These are phyloP conservation scores for Chlorella vulgaris DNA, from an alignment of 139 green algal genomes.

Conservation along the genomic window DNA sequence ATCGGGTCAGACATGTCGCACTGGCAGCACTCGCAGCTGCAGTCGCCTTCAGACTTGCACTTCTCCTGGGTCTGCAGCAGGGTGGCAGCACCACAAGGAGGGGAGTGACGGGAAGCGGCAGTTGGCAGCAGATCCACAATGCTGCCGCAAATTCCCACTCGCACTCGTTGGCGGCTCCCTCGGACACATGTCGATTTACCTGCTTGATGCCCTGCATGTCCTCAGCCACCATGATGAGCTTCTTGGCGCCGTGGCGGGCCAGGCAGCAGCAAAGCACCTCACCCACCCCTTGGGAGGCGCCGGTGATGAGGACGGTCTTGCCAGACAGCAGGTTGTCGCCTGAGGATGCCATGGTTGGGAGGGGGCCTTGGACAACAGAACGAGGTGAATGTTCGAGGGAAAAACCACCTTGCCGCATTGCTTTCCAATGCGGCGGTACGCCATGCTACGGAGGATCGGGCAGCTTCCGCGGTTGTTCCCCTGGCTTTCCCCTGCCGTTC, in stretches of 20 bases:
- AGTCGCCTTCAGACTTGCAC: constrained; percentile 5
- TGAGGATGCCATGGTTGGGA: background rate
- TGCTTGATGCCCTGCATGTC: no score
- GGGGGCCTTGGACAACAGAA: background rate
- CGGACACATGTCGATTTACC: no score
- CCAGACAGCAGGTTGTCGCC: background rate
- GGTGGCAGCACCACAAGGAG: background rate
- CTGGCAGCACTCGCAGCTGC: background rate
- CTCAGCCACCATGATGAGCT: constrained; percentile 17
- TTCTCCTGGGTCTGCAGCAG: constrained; percentile 1
- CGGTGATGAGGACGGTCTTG: constrained; percentile 28
- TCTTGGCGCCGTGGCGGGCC: constrained; percentile 17
- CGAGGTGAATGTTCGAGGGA: no score
- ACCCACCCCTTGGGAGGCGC: constrained; percentile 34
- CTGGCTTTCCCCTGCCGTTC: no score
- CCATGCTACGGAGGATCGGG: no score
- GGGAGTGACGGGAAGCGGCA: background rate
- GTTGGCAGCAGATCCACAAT: background rate
- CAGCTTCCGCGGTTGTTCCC: no score
- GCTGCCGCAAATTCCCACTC: no score
- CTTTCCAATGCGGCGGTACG: no score
- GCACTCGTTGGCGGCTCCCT: no score
- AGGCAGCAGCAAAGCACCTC: constrained; percentile 22
- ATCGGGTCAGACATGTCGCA: constrained; percentile 32
- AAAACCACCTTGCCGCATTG: no score